Evolutionary conservation across 2,329 filamentous ascomycete species (phyloP).

Genomic region (Penicillium sp.): DNA sequence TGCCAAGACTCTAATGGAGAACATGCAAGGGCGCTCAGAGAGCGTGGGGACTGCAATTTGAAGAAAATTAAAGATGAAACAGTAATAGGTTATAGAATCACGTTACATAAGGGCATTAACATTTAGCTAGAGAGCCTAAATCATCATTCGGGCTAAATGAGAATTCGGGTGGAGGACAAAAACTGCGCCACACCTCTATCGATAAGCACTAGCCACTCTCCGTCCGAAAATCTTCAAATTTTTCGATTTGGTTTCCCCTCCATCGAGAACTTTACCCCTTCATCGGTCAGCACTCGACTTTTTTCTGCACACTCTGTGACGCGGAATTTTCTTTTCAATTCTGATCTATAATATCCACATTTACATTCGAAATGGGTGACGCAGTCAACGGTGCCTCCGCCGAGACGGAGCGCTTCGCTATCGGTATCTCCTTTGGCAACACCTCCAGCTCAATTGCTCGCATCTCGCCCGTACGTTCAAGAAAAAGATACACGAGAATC

Average conservation of each 20-base stretch:
- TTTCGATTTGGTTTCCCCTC: conserved; percentile 37
- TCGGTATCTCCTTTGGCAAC: conserved; percentile 98
- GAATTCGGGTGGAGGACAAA: neutral
- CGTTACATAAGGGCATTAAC: neutral
- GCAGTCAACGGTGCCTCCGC: conserved; percentile 59
- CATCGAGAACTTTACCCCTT: conserved; percentile 30
- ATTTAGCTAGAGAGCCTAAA: neutral
- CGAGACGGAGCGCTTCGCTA: conserved; percentile 67
- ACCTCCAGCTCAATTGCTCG: conserved; percentile 97
- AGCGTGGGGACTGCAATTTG: neutral
- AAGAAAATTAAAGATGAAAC: neutral
- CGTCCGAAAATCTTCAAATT: conserved; percentile 45
- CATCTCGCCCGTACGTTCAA: conserved; percentile 65
- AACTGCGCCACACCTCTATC: conserved; percentile 42
- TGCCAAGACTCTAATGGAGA: neutral
- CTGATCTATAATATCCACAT: conserved; percentile 21
- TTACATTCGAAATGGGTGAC: conserved; percentile 54
- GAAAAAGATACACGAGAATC: neutral
- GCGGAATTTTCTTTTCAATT: conserved; percentile 21
- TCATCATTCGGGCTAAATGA: neutral
- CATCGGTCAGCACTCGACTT: conserved; percentile 27
- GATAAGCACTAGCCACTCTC: conserved; percentile 45
- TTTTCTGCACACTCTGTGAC: conserved; percentile 26
- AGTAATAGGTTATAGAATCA: neutral
- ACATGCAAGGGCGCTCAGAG: neutral